Percentiles rank a stretch among this genome's conserved stretches.
Conservation (phyloP, 805 yeast genomes). For the Wickerhamomyces chambardii region DNA sequence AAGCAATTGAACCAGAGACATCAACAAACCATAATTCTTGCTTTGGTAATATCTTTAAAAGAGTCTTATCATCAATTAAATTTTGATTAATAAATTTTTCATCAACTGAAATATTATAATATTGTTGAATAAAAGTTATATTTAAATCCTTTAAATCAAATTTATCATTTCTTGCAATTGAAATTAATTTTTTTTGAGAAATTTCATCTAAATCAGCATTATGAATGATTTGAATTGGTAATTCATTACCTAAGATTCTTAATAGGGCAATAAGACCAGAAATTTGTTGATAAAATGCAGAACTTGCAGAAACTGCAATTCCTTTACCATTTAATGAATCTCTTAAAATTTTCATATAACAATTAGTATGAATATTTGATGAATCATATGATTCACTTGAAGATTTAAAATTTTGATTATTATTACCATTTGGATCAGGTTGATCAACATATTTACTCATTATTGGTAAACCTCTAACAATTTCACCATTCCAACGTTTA, state of each 20-base stretch:
- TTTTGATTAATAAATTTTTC: conserved; percentile 3
- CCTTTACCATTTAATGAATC: conserved; percentile 24
- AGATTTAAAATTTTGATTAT: background rate
- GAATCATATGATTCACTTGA: conserved; percentile 13
- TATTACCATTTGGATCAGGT: conserved; percentile 14
- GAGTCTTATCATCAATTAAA: too few relatives aligned
- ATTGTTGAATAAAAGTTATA: background rate
- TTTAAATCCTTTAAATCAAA: conserved; percentile 19
- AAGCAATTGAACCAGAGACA: background rate
- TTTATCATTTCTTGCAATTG: conserved; percentile 22
- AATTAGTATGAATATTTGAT: conserved; percentile 9
- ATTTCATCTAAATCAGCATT: conserved; percentile 23
- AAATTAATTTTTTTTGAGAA: conserved; percentile 21
- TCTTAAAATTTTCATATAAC: conserved; percentile 18
- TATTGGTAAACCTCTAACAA: conserved; percentile 6
- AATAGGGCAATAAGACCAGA: conserved; percentile 28
- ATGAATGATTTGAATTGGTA: conserved; percentile 33
- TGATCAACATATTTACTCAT: conserved; percentile 5
- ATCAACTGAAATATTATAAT: background rate
- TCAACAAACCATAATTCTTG: conserved; percentile 21
- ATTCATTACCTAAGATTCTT: conserved; percentile 22
- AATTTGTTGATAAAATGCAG: conserved; percentile 20
- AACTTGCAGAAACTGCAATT: conserved; percentile 21
- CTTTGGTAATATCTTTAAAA: conserved; percentile 19
- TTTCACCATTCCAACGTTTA: conserved; percentile 28